Evolutionary conservation across 202 grass and related monocot species (phyloP), one percentile per base, ranked within the genome.

Genomic region (Digitaria exilis): DNA sequence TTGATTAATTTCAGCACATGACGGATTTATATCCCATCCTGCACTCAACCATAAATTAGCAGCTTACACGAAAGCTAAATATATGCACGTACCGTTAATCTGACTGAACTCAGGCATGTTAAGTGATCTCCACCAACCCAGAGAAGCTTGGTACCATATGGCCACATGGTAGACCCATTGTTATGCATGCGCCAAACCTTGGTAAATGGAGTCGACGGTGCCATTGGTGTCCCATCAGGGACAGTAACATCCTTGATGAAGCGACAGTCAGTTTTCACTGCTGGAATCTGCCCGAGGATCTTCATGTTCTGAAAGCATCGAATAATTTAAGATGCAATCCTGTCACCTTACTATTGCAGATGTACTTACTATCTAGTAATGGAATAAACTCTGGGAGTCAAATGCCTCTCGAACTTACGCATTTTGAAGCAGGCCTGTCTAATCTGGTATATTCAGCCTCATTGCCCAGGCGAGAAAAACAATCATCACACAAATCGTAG

Each of bases 181-280:
- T 98, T 98, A 43, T 62, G 58, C 81, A 98, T 82, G 80, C 89
- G 80, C 96, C 96, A 98, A 71, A 98, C 84, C 80, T 98, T 96
- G 9, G 83, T 95, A 59, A 98, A 94, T 55, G 65, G 83, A 66
- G 81, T 92, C 49, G 71, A 89, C 2, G 96, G 91, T 15, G 89
- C 39, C 81, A 98, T 85, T 71, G 87, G 2, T 58, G 91, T 98
- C 50, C 93, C 96, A 90, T 98, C 96, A 46, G 86, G 77, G 2
- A 98, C 41, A 75, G 91, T 90, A 66, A 98, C 48, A 76, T 98
- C 87, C 78, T 84, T 77, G 30, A 98, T 86, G 81, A 98, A 94
- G 56, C 29, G 15, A 77, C 87, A 87, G 46, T 94, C 87, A 56
- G 85, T 50, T 68, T 79, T 88, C n/a, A 28, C 62, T 82, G 64